Conservation (phyloP, 371 early-diverging fungal species). For the Apophysomyces elegans region DNA sequence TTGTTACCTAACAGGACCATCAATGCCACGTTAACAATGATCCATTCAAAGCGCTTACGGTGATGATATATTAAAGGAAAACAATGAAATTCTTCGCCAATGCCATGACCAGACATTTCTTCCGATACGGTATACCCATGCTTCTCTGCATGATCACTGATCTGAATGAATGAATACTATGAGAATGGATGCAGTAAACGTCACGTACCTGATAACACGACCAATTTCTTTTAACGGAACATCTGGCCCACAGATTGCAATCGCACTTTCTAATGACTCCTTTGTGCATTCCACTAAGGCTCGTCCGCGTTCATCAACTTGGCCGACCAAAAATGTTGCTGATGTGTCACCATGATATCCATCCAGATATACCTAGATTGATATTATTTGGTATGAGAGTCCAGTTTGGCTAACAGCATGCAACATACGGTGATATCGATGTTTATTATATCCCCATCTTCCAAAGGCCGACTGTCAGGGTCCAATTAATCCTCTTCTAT, state of each 20-base stretch:
- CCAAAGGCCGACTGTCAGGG: constrained; percentile 58
- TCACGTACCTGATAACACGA: constrained; percentile 60
- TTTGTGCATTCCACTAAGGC: constrained; percentile 71
- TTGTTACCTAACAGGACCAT: constrained; percentile 45
- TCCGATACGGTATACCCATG: constrained; percentile 71
- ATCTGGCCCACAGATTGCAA: constrained; percentile 76
- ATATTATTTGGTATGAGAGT: background rate
- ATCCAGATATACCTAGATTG: constrained; percentile 63
- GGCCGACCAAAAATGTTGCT: constrained; percentile 82
- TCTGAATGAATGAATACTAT: background rate
- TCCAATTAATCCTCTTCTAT: background rate
- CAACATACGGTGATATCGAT: constrained; percentile 76
- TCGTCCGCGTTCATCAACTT: constrained; percentile 71
- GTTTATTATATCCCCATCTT: constrained; percentile 88
- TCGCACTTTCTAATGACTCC: constrained; percentile 76
- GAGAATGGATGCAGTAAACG: background rate
- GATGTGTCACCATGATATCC: constrained; percentile 89
- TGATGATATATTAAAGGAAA: constrained; percentile 67
- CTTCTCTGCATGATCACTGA: constrained; percentile 52
- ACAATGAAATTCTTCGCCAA: constrained; percentile 74
- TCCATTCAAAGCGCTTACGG: constrained; percentile 32
- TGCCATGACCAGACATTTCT: constrained; percentile 90
- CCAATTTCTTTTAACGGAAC: constrained; percentile 79
- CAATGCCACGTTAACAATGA: background rate
- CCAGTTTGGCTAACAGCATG: no score